Evolutionary conservation across 495 filamentous ascomycete species (phyloP).

Genomic region (Neurospora discreta): DNA sequence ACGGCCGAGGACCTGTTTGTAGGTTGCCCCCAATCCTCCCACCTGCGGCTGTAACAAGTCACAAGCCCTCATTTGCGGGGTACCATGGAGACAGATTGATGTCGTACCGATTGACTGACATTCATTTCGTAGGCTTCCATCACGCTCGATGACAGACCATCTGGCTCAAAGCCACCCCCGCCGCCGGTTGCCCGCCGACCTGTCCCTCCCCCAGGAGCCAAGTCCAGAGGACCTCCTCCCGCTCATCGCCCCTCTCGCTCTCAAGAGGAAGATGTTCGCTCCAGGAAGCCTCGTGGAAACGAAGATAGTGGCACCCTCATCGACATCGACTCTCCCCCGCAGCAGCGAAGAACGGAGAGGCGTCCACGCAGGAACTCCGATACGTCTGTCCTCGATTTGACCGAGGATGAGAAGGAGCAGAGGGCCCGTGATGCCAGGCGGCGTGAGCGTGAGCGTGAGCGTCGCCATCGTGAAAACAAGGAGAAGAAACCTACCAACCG

Average conservation of each 20-base stretch:
- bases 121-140: slow-evolving; percentile 34
- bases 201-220: slow-evolving; percentile 30
- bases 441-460: slow-evolving; percentile 65
- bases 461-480: slow-evolving; percentile 48
- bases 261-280: slow-evolving; percentile 47
- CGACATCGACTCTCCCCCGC: slow-evolving; percentile 23
- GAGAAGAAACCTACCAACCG: slow-evolving; percentile 47
- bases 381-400: slow-evolving; percentile 71
- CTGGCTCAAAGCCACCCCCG: slow-evolving; percentile 22
- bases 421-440: slow-evolving; percentile 60
- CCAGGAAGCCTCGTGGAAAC: slow-evolving; percentile 28
- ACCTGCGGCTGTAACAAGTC: background rate
- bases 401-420: slow-evolving; percentile 69
- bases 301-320: slow-evolving; percentile 20
- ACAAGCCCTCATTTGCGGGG: background rate
- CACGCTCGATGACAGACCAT: slow-evolving; percentile 30
- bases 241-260: slow-evolving; percentile 50
- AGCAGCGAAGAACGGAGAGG: slow-evolving; percentile 30
- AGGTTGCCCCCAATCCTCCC: slow-evolving; percentile 32
- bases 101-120: slow-evolving; percentile 4
- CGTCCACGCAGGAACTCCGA: slow-evolving; percentile 84
- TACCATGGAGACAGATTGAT: background rate
- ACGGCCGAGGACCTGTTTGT: slow-evolving; percentile 85
- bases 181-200: slow-evolving; percentile 25
- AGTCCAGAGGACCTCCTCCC: slow-evolving; percentile 32